These are phyloP conservation scores for Poronia punctata DNA, from an alignment of 495 filamentous ascomycete genomes.

Conservation along the genomic window DNA sequence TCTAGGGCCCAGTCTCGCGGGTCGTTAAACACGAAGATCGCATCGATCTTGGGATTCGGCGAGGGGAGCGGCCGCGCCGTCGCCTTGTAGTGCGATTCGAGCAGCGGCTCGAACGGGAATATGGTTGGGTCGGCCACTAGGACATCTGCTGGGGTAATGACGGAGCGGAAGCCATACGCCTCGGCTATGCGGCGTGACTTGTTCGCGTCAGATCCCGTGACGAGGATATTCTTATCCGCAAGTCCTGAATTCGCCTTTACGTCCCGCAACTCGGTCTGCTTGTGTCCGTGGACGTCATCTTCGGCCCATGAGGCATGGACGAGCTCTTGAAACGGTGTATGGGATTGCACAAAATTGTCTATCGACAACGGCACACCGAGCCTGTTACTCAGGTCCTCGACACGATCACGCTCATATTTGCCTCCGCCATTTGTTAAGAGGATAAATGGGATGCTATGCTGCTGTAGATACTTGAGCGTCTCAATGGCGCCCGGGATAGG, in stretches of 20 bases:
- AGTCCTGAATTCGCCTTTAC: constrained; percentile 21
- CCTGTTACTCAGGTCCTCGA: constrained; percentile 59
- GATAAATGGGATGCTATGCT: constrained; percentile 70
- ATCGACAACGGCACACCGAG: constrained; percentile 50
- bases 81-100: constrained; percentile 51
- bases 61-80: constrained; percentile 56
- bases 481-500: constrained; percentile 76
- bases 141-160: constrained; percentile 82
- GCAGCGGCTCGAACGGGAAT: constrained; percentile 70
- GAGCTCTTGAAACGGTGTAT: constrained; percentile 68
- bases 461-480: constrained; percentile 63
- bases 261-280: background rate
- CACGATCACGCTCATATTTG: constrained; percentile 63
- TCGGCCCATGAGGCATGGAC: constrained; percentile 19
- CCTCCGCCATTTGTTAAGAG: constrained; percentile 88
- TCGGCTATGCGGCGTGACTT: constrained; percentile 71
- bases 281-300: background rate
- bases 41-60: constrained; percentile 62
- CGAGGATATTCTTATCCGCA: constrained; percentile 67
- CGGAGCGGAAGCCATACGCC: constrained; percentile 76
- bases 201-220: constrained; percentile 74
- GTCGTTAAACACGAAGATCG: constrained; percentile 85
- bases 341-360: constrained; percentile 71
- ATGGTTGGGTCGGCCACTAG: constrained; percentile 62
- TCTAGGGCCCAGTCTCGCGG: constrained; percentile 93